Conservation (phyloP, 441 rosid genomes). For the Viola pubescens region DNA sequence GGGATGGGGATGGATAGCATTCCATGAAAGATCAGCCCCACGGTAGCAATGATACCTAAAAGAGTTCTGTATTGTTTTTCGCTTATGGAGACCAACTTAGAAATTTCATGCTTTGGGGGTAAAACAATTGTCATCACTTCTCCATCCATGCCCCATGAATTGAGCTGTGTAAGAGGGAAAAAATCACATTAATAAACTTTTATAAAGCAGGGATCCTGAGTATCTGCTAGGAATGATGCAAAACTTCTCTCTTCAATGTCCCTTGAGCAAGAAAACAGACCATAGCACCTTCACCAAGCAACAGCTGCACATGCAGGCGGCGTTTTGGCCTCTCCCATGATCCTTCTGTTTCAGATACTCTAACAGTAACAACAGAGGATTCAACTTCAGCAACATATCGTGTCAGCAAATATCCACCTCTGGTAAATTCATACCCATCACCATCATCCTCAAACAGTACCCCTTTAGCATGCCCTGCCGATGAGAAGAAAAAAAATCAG, state of each 20-base stretch:
- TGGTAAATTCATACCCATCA: slow-evolving; percentile 75
- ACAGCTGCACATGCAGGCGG: slow-evolving; percentile 56
- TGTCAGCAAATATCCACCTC: slow-evolving; percentile 59
- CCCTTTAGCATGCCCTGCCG: slow-evolving; percentile 72
- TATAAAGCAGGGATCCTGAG: slow-evolving; percentile 1
- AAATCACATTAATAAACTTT: slow-evolving; percentile 16
- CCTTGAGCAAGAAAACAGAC: slow-evolving; percentile 29
- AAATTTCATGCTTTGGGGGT: slow-evolving; percentile 51
- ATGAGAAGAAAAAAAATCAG: slow-evolving; percentile 4
- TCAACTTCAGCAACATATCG: slow-evolving; percentile 60
- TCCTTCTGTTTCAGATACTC: slow-evolving; percentile 64
- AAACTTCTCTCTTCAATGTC: background rate
- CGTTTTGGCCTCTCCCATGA: slow-evolving; percentile 87
- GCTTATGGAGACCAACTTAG: slow-evolving; percentile 37
- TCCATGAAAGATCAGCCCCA: background rate
- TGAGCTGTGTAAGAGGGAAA: slow-evolving; percentile 41
- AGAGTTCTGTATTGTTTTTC: slow-evolving; percentile 39
- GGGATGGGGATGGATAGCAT: background rate
- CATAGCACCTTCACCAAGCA: slow-evolving; percentile 84
- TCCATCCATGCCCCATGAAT: slow-evolving; percentile 88
- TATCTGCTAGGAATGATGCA: background rate
- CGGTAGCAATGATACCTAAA: slow-evolving; percentile 43
- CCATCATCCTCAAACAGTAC: slow-evolving; percentile 81
- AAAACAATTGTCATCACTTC: slow-evolving; percentile 48
- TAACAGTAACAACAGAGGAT: slow-evolving; percentile 55